Base-by-base conservation (phyloP, 2,329 filamentous ascomycete genomes). In the Aspergillus amoenus region DNA sequence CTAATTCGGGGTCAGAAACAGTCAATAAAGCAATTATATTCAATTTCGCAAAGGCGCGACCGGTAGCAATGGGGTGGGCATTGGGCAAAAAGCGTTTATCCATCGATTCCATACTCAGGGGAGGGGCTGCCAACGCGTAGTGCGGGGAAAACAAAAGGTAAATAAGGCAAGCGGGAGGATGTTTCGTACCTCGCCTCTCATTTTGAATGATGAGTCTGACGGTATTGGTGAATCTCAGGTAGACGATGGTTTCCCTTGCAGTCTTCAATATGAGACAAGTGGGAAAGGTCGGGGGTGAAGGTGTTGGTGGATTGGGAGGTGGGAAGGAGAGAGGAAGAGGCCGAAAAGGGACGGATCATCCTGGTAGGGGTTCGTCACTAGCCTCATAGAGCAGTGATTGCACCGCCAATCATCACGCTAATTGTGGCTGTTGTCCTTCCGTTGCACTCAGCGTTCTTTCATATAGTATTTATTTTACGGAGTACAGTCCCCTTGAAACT, bases 161-260 rank as follows among this genome's bases (percentile, higher is more conserved):
- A 63, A 66, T 61, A 66, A 51, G 54, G 24, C 43, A 55, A 11
- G 17, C 39, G 46, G 30, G 43, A 34, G n/a, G 47, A 48, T 54
- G 18, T 40, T 30, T 60, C 64, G 32, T 70, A 74, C 71, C 67
- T 74, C 72, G 66, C 72, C 71, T 67, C 71, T 64, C 71, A 74
- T 74, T 51, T 46, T 73, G 66, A 48, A 48, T n/a, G 48, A 40
- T 57, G 17, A 51, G 50, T 45, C 32, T 12, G 34, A 42, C 24
- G 13, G 24, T 27, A 37, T 13, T 43, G 3, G 5, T 40, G 17
- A 34, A 52, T 22, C 12, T 21, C 24, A 27, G 21, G 39, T 12
- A 24, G 15, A 53, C 15, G 18, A 39, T 17, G 22, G 15, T 24
- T 8, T 39, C 43, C 27, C 53, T 39, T 32, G 47, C 1, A 37